phyloP scores from a whole-genome alignment of 2,329 filamentous ascomycete genomes.

The Alternaria solani region DNA sequence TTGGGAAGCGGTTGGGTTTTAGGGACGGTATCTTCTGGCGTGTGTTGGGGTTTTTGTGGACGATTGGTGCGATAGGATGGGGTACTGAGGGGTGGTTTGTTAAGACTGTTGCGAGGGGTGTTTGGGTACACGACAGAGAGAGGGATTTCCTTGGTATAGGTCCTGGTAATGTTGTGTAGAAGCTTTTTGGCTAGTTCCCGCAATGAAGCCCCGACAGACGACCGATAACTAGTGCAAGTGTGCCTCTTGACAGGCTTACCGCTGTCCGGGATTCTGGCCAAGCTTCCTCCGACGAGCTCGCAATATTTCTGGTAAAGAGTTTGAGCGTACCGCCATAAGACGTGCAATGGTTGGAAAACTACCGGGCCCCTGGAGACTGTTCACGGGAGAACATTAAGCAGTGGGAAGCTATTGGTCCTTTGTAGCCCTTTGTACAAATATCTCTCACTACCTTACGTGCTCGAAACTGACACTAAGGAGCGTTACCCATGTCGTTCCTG shows the following conservation, averaged over 20 bases:
- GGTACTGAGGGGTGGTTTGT: conserved; percentile 17
- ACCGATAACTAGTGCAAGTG: not conserved
- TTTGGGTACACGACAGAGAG: conserved; percentile 32
- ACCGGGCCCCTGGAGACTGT: too few species aligned
- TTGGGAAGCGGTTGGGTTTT: conserved; percentile 30
- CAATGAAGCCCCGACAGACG: not conserved
- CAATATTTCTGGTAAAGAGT: too few species aligned
- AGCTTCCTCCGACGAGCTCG: too few species aligned
- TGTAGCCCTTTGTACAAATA: too few species aligned
- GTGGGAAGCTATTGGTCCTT: too few species aligned
- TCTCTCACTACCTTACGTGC: too few species aligned
- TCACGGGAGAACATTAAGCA: too few species aligned
- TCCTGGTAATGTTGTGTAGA: conserved; percentile 6
- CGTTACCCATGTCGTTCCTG: too few species aligned
- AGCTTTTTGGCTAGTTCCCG: not conserved
- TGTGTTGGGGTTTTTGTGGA: conserved; percentile 33
- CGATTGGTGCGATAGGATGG: conserved; percentile 27
- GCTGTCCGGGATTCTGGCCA: not conserved
- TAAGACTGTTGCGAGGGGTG: conserved; percentile 14
- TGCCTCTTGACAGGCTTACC: not conserved
- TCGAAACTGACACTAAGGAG: too few species aligned
- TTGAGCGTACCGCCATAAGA: too few species aligned
- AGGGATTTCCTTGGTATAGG: conserved; percentile 34
- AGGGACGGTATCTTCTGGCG: conserved; percentile 28
- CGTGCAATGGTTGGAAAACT: too few species aligned